Evolutionary conservation across 2,329 filamentous ascomycete genomes (phyloP), one percentile per base, ranked within the genome.

Genomic region (Pseudocercospora fijiensis): DNA sequence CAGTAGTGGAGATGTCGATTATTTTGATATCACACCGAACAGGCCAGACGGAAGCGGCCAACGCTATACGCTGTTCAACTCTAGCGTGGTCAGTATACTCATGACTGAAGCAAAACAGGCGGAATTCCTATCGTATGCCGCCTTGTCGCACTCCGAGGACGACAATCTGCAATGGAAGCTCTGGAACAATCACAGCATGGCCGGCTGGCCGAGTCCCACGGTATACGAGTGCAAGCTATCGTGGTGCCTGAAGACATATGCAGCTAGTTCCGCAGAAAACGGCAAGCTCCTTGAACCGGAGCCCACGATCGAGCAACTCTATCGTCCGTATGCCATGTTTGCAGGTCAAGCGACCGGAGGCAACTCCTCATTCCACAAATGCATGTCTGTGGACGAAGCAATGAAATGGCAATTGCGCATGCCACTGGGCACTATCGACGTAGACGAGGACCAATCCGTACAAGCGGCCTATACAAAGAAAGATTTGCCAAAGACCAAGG

Each of bases 211-310:
- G 11, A 26, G 16, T n/a, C 33, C 28, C 9, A 57, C n/a, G 0
- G 11, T 57, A 1, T 37, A 37, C n/a, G 28, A 57, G 9, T 57
- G 53, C 13, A n/a, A 27, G n/a, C 28, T 57, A 8, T 43, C 28
- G 18, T 57, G 53, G 53, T 57, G 53, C 53, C 16, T 43, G 18
- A 57, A 57, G 28, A 43, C 33, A 22, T 57, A 57, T 26, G 53
- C 28, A 13, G 30, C n/a, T 10, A 26, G 18, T 18, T 57, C 53
- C 53, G 26, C 33, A 2, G 18, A 33, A 10, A 57, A 57, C 11
- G 53, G 53, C 53, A 26, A 24, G 11, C 33, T 57, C 9, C 20
- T 33, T 13, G 28, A 57, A 26, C 18, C 28, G 11, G 28, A 57
- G n/a, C 53, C 53, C 7, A 33, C 27, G 9, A 27, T 11, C 16